Conservation (phyloP, 257 asterid species). For the Vinca minor region DNA sequence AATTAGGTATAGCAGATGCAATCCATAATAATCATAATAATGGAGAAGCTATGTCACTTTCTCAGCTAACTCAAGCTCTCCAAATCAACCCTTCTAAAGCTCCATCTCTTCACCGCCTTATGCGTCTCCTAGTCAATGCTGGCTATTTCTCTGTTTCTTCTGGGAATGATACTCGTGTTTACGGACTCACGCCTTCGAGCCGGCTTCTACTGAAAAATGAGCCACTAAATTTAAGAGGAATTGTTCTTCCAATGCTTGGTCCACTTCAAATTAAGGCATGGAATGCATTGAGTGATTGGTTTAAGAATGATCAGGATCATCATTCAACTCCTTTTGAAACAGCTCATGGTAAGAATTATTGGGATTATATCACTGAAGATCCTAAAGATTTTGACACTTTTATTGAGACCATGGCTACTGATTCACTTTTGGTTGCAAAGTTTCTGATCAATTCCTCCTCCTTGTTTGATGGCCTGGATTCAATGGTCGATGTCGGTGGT, state of each 20-base stretch:
- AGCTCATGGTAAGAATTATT: not conserved
- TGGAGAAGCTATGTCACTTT: slow-evolving; percentile 11
- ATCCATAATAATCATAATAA: not conserved
- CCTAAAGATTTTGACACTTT: not conserved
- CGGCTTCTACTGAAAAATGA: too few relatives aligned
- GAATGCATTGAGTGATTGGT: not conserved
- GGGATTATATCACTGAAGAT: not conserved
- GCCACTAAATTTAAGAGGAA: too few relatives aligned
- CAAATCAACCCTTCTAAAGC: slow-evolving; percentile 10
- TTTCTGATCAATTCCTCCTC: not conserved
- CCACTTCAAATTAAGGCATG: not conserved
- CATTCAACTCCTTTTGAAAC: slow-evolving; percentile 4
- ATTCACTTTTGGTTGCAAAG: not conserved
- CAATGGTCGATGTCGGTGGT: slow-evolving; percentile 2
- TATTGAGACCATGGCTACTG: slow-evolving; percentile 15
- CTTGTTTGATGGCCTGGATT: slow-evolving; percentile 15
- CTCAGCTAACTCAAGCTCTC: not conserved
- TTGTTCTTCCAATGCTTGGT: not conserved
- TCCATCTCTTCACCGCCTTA: not conserved
- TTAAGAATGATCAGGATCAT: not conserved
- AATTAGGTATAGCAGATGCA: too few relatives aligned
- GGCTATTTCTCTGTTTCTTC: slow-evolving; percentile 3
- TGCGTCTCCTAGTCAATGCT: slow-evolving; percentile 3
- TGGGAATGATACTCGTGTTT: too few relatives aligned
- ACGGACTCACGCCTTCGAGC: too few relatives aligned